Evolutionary conservation across 768 basidiomycete species (phyloP).

Genomic region (Gelatoporia subvermispora): DNA sequence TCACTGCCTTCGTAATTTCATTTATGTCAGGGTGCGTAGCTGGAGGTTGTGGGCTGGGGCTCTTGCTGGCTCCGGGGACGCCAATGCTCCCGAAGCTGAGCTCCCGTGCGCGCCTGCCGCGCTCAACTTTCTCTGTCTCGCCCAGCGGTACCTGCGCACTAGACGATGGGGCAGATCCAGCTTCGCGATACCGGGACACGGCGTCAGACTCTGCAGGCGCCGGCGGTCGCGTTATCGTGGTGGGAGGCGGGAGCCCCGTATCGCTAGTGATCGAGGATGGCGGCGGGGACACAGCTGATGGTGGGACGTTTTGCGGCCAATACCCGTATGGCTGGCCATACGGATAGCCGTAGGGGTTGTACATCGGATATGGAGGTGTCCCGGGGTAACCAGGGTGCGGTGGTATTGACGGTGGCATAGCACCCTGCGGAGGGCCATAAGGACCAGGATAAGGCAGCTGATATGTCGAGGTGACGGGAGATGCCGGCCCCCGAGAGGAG

Average conservation of each 20-base stretch:
- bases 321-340: constrained; percentile 34
- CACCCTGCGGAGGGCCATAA: constrained; percentile 6
- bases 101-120: constrained; percentile 20
- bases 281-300: constrained; percentile 3
- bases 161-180: constrained; percentile 8
- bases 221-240: constrained; percentile 26
- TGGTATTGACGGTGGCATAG: constrained; percentile 8
- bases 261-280: constrained; percentile 3
- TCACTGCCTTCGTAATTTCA: neutral
- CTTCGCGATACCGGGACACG: constrained; percentile 30
- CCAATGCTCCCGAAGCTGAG: constrained; percentile 53
- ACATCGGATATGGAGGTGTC: constrained; percentile 32
- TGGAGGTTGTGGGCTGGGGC: constrained; percentile 5
- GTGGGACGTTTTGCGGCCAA: constrained; percentile 25
- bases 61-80: constrained; percentile 21
- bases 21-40: constrained; percentile 2
- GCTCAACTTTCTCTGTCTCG: constrained; percentile 2
- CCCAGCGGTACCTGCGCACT: neutral
- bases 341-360: constrained; percentile 28
- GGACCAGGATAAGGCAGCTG: constrained; percentile 15
- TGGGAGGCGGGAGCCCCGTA: constrained; percentile 24
- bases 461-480: constrained; percentile 12
- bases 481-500: constrained; percentile 15
- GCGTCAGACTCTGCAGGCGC: constrained; percentile 31
- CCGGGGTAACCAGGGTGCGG: constrained; percentile 18